Conservation (phyloP, 805 yeast genomes). For the Starmerella floricola region DNA sequence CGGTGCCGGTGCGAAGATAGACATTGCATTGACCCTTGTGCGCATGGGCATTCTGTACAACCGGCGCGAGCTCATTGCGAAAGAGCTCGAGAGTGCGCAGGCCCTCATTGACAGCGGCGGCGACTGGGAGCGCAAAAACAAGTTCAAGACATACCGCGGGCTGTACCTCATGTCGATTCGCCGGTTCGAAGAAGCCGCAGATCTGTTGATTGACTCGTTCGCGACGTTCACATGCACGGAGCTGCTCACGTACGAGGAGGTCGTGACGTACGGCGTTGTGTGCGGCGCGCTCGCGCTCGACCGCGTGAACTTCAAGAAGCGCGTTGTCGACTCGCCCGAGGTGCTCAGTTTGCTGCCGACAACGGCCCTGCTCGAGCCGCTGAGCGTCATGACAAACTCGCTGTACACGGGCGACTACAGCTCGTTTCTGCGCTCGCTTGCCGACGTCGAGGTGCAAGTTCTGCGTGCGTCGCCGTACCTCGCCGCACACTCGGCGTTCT, state of each 20-base stretch:
- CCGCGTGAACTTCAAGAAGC: conserved; percentile 71
- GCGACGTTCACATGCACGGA: conserved; percentile 94
- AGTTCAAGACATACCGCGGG: conserved; percentile 85
- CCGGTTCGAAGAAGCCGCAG: conserved; percentile 74
- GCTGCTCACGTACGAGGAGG: conserved; percentile 73
- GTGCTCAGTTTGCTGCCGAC: conserved; percentile 61
- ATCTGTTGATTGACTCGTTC: conserved; percentile 73
- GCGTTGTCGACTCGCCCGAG: conserved; percentile 89
- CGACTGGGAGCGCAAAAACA: conserved; percentile 96
- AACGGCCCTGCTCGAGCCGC: conserved; percentile 61
- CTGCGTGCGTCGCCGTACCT: conserved; percentile 56
- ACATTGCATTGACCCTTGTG: conserved; percentile 64
- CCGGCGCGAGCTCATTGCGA: conserved; percentile 57
- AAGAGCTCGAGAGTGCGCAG: conserved; percentile 62
- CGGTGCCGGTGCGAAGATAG: conserved; percentile 83
- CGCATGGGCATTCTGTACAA: conserved; percentile 84
- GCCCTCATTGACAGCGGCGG: conserved; percentile 87
- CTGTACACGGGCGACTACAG: conserved; percentile 81
- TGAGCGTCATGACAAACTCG: conserved; percentile 71
- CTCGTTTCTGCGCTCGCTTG: conserved; percentile 60
- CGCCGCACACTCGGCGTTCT: conserved; percentile 66
- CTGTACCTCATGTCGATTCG: conserved; percentile 73
- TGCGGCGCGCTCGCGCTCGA: conserved; percentile 77
- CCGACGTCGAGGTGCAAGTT: conserved; percentile 64
- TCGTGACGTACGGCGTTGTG: conserved; percentile 76